A percentile compares a stretch with the other conserved stretches of the same genome.
These are phyloP conservation scores for Staphylotrichum tortipilum DNA, from an alignment of 495 filamentous ascomycete species.

Conservation along the genomic window DNA sequence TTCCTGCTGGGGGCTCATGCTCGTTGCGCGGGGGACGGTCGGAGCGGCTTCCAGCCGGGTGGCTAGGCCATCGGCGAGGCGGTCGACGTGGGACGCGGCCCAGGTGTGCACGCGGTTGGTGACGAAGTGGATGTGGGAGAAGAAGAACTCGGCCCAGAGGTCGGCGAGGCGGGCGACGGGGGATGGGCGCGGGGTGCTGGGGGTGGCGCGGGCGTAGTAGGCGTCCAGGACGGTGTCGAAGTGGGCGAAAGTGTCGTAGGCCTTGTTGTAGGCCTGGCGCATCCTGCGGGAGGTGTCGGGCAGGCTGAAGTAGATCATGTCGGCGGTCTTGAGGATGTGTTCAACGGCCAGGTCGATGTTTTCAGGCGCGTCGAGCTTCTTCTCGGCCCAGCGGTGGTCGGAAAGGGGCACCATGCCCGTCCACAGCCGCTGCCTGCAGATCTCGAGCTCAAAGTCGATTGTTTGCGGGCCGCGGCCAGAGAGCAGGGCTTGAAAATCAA, in stretches of 20 bases:
- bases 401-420: constrained; percentile 9
- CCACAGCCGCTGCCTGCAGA: constrained; percentile 5
- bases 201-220: constrained; percentile 2
- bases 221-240: constrained; percentile 12
- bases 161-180: constrained; percentile 1
- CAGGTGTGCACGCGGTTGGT: constrained; percentile 7
- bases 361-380: constrained; percentile 5
- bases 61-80: not conserved
- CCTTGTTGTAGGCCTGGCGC: constrained; percentile 7
- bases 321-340: constrained; percentile 1
- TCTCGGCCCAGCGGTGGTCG: constrained; percentile 11
- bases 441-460: constrained; percentile 7
- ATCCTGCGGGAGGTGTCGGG: not conserved
- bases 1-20: not conserved
- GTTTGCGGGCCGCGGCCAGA: not conserved
- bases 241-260: constrained; percentile 2
- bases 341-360: constrained; percentile 11
- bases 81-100: not conserved
- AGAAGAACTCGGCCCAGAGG: constrained; percentile 17
- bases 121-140: constrained; percentile 7
- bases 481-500: not conserved
- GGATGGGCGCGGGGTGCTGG: not conserved
- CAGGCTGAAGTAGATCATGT: constrained; percentile 8
- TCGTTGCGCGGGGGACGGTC: not conserved
- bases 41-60: not conserved